Evolutionary conservation across 2,329 filamentous ascomycete genomes (phyloP), one percentile per base, ranked within the genome.

Genomic region (Calonectria montana): DNA sequence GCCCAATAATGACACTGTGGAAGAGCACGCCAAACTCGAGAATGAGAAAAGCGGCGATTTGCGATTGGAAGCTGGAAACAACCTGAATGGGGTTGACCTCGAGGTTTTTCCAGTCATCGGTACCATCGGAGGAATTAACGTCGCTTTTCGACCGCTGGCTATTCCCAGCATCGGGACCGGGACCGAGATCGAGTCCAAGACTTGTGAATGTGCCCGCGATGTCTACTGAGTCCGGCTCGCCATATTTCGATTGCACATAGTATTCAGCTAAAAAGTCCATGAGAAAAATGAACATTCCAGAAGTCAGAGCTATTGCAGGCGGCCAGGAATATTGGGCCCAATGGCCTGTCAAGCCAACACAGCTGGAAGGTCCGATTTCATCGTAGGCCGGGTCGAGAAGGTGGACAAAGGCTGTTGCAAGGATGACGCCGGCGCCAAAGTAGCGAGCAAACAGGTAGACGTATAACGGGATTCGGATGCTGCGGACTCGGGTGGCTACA

Each of bases 321-420:
- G 85, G 85, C 88, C 88, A 90, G 0, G 85, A 82, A 79, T 88
- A 91, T 18, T 82, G 75, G 0, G 83, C 84, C 86, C 89, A 90
- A 50, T 84, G 82, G 1, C 86, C 87, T 0, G 88, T 90, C 83
- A 89, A 74, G 35, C 84, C 84, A 7, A 85, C 83, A 67, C 84
- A 86, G 8, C 81, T 81, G 1, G 75, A 75, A 0, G 84, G 83
- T 4, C 83, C 83, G 47, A 83, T 83, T 53, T 66, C 68, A 15
- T 50, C 21, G 43, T 77, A 77, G 6, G 81, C 81, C 4, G 82
- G 81, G 29, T 79, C 81, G 27, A 83, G 27, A 78, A 87, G 76
- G 85, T 95, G 93, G 72, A 95, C 94, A 80, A 95, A 95, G 1
- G 93, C 92, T 1, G 93, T 95, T 1, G 93, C 92, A 69, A 95